Evolutionary conservation across 106 monocot genomes (phyloP).

Genomic region (Apostasia shenzhenica): DNA sequence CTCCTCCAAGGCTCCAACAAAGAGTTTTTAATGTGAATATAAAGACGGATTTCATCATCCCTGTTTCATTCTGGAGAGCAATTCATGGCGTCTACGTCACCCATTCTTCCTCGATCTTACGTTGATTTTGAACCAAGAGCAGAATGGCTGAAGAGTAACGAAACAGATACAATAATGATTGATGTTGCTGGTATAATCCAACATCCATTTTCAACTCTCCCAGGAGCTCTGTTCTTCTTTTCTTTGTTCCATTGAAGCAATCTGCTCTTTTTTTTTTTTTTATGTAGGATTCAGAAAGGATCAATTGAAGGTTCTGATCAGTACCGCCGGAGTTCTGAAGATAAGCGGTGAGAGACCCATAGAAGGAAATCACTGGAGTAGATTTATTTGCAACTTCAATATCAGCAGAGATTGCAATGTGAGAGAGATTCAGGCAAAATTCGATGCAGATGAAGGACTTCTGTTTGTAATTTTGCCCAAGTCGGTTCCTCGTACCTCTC

Average conservation of each 20-base stretch:
- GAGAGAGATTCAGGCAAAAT: constrained; percentile 23
- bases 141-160: constrained; percentile 8
- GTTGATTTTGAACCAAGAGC: constrained; percentile 9
- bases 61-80: background rate
- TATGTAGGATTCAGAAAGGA: constrained; percentile 38
- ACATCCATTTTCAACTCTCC: background rate
- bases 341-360: constrained; percentile 36
- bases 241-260: background rate
- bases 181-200: constrained; percentile 9
- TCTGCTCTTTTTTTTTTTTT: background rate
- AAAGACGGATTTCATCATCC: background rate
- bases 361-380: constrained; percentile 19
- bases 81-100: background rate
- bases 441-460: constrained; percentile 23
- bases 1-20: background rate
- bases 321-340: constrained; percentile 22
- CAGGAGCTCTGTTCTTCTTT: background rate
- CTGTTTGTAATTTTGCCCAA: constrained; percentile 25
- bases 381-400: constrained; percentile 18
- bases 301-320: constrained; percentile 27
- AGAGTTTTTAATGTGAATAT: background rate
- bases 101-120: constrained; percentile 5
- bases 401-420: constrained; percentile 17
- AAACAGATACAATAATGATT: constrained; percentile 5
- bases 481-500: background rate